phyloP scores from a whole-genome alignment of 805 yeast species.

The Barnettozyma vustinii region DNA sequence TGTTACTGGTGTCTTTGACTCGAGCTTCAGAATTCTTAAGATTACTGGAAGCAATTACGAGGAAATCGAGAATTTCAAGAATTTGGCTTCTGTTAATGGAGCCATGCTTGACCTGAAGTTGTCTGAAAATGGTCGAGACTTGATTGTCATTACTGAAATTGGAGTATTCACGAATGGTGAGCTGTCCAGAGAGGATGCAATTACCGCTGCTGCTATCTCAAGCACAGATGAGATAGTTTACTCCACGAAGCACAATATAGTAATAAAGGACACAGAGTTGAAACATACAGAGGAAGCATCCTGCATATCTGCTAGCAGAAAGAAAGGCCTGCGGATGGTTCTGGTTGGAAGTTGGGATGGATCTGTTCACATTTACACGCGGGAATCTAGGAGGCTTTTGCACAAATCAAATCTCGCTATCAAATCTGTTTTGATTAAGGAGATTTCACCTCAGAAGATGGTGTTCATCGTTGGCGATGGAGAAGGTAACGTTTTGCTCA shows the following conservation, averaged over 20 bases:
- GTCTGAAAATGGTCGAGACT: not conserved
- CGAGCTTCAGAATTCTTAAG: conserved; percentile 2
- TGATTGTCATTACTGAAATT: conserved; percentile 11
- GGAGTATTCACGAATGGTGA: conserved; percentile 19
- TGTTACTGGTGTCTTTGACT: conserved; percentile 2
- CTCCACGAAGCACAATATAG: not conserved
- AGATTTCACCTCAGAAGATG: not conserved
- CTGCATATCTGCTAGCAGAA: conserved; percentile 6
- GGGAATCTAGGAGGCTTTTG: conserved; percentile 6
- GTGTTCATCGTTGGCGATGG: conserved; percentile 20
- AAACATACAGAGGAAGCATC: conserved; percentile 16
- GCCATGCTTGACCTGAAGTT: conserved; percentile 12
- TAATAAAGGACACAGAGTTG: not conserved
- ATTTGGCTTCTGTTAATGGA: conserved; percentile 12
- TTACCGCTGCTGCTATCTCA: not conserved
- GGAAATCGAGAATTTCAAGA: conserved; percentile 8
- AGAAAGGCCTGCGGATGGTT: conserved; percentile 2
- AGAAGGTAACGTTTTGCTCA: conserved; percentile 16
- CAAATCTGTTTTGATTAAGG: conserved; percentile 18
- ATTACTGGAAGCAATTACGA: not conserved
- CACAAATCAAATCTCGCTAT: conserved; percentile 10
- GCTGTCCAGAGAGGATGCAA: not conserved
- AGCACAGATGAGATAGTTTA: not conserved
- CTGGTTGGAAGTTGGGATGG: conserved; percentile 25
- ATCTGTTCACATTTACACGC: conserved; percentile 4